Conservation (phyloP, 1,284 basidiomycete species). For the Ceratobasidium sp. region DNA sequence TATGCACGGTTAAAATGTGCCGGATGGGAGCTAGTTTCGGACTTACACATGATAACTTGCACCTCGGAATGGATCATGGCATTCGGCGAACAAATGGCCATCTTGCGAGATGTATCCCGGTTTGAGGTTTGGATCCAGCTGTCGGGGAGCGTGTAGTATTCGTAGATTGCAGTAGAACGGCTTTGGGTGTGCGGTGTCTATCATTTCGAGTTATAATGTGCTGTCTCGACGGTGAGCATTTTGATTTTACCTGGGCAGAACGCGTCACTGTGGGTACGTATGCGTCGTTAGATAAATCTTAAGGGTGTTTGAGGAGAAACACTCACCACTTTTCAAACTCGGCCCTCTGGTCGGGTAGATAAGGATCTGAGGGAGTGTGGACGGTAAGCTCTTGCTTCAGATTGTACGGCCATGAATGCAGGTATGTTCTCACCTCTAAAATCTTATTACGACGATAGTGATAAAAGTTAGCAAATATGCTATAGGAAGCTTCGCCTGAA, state of each 20-base stretch:
- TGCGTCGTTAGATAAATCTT: background rate
- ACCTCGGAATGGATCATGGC: slow-evolving; percentile 61
- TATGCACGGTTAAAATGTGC: background rate
- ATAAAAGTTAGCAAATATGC: background rate
- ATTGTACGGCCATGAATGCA: background rate
- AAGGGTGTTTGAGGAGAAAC: background rate
- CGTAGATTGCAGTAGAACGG: slow-evolving; percentile 63
- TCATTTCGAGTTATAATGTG: too few relatives aligned
- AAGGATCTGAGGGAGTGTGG: slow-evolving; percentile 55
- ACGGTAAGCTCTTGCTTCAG: background rate
- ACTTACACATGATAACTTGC: slow-evolving; percentile 63
- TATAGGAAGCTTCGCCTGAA: background rate
- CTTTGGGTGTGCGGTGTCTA: slow-evolving; percentile 48
- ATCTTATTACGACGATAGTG: too few relatives aligned
- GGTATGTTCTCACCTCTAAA: slow-evolving; percentile 32
- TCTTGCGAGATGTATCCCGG: slow-evolving; percentile 61
- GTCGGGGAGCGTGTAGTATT: slow-evolving; percentile 57
- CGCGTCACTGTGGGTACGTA: slow-evolving; percentile 23
- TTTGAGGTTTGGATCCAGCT: slow-evolving; percentile 41
- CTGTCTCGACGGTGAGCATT: background rate
- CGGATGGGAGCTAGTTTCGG: background rate
- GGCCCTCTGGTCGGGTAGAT: slow-evolving; percentile 59
- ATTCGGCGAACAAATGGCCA: slow-evolving; percentile 60
- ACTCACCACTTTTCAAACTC: slow-evolving; percentile 63
- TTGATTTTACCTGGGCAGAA: background rate